Evolutionary conservation across 345 rosid species (phyloP).

Genomic region (Gossypium bickii): DNA sequence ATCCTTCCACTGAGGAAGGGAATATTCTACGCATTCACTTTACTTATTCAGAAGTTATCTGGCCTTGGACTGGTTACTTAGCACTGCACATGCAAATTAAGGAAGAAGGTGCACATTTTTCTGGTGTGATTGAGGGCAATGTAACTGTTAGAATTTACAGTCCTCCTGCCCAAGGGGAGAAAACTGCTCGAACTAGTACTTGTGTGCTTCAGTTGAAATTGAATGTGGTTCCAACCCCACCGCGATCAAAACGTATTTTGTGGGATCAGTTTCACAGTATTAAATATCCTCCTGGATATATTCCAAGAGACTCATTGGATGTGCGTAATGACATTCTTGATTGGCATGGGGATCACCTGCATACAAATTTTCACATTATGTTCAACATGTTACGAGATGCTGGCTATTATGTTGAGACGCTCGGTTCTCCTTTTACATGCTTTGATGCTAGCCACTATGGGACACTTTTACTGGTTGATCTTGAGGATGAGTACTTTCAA

Average conservation of each 20-base stretch:
- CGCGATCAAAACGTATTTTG: slow-evolving; percentile 75
- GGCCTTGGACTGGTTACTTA: slow-evolving; percentile 99
- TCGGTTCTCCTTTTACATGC: slow-evolving; percentile 96
- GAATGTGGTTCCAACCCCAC: slow-evolving; percentile 85
- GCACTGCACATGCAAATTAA: slow-evolving; percentile 97
- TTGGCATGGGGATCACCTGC: slow-evolving; percentile 99
- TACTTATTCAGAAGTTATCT: slow-evolving; percentile 74
- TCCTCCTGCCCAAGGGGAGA: slow-evolving; percentile 79
- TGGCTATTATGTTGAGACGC: slow-evolving; percentile 89
- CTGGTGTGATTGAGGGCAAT: slow-evolving; percentile 85
- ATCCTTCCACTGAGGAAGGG: slow-evolving; percentile 82
- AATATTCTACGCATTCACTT: slow-evolving; percentile 79
- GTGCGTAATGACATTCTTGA: slow-evolving; percentile 97
- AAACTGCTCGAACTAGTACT: slow-evolving; percentile 49
- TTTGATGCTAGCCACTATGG: slow-evolving; percentile 92
- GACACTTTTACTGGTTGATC: slow-evolving; percentile 91
- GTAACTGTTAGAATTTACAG: slow-evolving; percentile 63
- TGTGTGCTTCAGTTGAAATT: slow-evolving; percentile 78
- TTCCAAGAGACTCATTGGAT: slow-evolving; percentile 97
- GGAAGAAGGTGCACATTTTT: slow-evolving; percentile 87
- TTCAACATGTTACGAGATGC: slow-evolving; percentile 89
- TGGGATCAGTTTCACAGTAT: slow-evolving; percentile 99
- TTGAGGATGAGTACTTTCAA: slow-evolving; percentile 86
- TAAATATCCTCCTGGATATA: slow-evolving; percentile 98
- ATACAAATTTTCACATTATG: slow-evolving; percentile 92